Conservation (phyloP, 2,329 filamentous ascomycete species). For the Aspergillus costaricaensis region DNA sequence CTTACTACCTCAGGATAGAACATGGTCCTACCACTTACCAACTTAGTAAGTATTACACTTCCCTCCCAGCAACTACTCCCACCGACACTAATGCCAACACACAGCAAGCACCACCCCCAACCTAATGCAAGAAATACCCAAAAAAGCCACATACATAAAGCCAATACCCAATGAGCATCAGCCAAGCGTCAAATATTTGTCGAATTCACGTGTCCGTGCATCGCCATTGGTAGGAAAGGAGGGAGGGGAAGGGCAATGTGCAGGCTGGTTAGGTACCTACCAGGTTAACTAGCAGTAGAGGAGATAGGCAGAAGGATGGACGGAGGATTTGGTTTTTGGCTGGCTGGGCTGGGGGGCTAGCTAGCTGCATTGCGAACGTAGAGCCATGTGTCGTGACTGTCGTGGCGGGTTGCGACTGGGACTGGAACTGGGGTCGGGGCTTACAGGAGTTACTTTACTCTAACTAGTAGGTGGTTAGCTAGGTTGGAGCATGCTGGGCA, state of each 20-base stretch:
- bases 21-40: background rate
- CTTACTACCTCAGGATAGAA: background rate
- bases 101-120: background rate
- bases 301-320: no score
- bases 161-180: background rate
- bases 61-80: background rate
- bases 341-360: background rate
- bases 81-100: background rate
- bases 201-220: background rate
- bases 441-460: no score
- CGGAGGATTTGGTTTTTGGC: no score
- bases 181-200: background rate
- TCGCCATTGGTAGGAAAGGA: background rate
- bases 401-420: slow-evolving; percentile 10
- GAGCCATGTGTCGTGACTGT: background rate
- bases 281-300: background rate
- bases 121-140: slow-evolving; percentile 11
- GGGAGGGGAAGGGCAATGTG: background rate
- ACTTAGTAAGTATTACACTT: no score
- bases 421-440: background rate
- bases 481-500: background rate
- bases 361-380: background rate
- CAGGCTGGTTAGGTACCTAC: background rate
- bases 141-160: background rate
- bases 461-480: background rate